Evolutionary conservation across 768 basidiomycete species (phyloP).

Genomic region (Crepidotus variabilis): DNA sequence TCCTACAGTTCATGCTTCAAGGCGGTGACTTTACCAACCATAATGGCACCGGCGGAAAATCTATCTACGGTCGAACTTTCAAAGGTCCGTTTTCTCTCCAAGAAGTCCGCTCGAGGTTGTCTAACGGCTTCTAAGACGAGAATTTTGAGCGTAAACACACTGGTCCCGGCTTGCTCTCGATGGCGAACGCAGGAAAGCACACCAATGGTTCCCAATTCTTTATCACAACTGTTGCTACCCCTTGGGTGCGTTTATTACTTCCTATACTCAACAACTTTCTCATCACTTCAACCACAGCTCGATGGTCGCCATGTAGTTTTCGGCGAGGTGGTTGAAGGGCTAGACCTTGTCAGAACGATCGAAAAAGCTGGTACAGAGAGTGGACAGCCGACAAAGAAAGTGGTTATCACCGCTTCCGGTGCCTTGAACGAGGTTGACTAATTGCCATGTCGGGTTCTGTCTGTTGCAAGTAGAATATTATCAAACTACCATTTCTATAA

Average conservation of each 20-base stretch:
- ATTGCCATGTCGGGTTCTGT: background rate
- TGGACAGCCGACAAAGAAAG: slow-evolving; percentile 35
- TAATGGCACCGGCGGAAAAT: slow-evolving; percentile 78
- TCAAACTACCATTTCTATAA: too few relatives aligned
- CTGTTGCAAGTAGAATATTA: too few relatives aligned
- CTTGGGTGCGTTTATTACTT: slow-evolving; percentile 51
- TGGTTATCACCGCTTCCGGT: slow-evolving; percentile 64
- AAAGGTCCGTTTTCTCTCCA: slow-evolving; percentile 40
- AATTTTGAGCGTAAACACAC: slow-evolving; percentile 79
- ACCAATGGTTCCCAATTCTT: slow-evolving; percentile 94
- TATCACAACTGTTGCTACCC: slow-evolving; percentile 78
- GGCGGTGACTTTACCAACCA: slow-evolving; percentile 81
- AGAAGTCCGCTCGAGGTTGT: background rate
- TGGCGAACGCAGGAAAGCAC: slow-evolving; percentile 79
- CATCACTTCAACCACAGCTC: slow-evolving; percentile 30
- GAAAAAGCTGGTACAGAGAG: slow-evolving; percentile 40
- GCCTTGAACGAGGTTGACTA: slow-evolving; percentile 20
- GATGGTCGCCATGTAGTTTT: slow-evolving; percentile 71
- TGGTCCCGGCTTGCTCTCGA: slow-evolving; percentile 65
- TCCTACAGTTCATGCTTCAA: slow-evolving; percentile 73
- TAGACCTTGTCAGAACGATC: slow-evolving; percentile 60
- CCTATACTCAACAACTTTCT: background rate
- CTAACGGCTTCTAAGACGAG: slow-evolving; percentile 53
- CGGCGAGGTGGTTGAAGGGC: slow-evolving; percentile 59
- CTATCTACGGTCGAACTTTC: slow-evolving; percentile 73